These are phyloP conservation scores for Rhododendron ferrugineum DNA, from an alignment of 148 eudicot species.

Conservation along the genomic window DNA sequence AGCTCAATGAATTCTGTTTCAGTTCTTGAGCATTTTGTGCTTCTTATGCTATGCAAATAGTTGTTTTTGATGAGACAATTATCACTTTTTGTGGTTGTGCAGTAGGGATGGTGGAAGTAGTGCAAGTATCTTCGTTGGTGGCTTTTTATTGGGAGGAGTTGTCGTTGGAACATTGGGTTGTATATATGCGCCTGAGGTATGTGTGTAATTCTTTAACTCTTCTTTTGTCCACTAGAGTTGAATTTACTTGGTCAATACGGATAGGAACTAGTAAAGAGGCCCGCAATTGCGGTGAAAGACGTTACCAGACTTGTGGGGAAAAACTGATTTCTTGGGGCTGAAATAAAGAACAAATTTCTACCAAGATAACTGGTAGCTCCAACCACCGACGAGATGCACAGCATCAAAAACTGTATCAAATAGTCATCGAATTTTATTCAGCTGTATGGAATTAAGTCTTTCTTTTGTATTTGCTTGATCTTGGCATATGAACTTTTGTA, in stretches of 20 bases:
- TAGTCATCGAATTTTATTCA: not conserved
- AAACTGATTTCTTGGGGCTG: not conserved
- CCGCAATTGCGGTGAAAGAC: not conserved
- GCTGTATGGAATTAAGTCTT: not conserved
- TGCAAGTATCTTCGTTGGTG: slow-evolving; percentile 53
- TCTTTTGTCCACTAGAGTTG: not conserved
- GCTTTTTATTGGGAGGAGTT: slow-evolving; percentile 70
- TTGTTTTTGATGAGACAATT: not conserved
- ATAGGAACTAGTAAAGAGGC: not conserved
- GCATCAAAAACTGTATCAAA: not conserved
- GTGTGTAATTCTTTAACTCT: not conserved
- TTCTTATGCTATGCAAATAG: not conserved
- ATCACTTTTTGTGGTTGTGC: not conserved
- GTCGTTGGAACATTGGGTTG: slow-evolving; percentile 64
- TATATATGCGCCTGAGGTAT: slow-evolving; percentile 74
- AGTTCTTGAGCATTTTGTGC: not conserved
- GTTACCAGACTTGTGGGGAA: not conserved
- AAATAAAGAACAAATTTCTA: not conserved
- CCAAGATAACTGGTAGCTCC: not conserved
- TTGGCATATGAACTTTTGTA: not conserved
- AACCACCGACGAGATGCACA: not conserved
- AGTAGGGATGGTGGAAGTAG: slow-evolving; percentile 42
- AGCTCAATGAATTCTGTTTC: not conserved
- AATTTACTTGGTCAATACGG: not conserved
- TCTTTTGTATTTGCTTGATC: not conserved